Evolutionary conservation across 768 basidiomycete genomes (phyloP).

Genomic region (Mycena epipterygia): DNA sequence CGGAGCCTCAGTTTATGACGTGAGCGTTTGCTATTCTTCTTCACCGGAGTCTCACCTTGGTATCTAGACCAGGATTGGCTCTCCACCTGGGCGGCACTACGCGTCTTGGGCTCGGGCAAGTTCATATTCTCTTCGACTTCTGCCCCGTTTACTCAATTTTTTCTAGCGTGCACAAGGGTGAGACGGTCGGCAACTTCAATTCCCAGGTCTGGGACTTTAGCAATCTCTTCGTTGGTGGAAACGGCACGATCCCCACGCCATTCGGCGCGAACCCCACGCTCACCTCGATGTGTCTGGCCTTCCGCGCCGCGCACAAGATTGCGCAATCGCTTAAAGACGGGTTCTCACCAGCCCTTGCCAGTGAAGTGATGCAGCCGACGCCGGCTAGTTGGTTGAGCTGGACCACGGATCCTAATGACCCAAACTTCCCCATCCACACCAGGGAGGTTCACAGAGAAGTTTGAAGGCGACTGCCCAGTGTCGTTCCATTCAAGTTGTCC

Average conservation of each 20-base stretch:
- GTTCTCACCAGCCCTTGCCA: neutral
- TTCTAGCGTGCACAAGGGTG: neutral
- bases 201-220: slow-evolving; percentile 37
- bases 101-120: slow-evolving; percentile 14
- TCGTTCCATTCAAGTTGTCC: too few relatives aligned
- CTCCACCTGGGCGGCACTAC: slow-evolving; percentile 31
- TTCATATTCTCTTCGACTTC: neutral
- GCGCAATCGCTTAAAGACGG: neutral
- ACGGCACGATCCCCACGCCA: slow-evolving; percentile 41
- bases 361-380: neutral
- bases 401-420: slow-evolving; percentile 7
- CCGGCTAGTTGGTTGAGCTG: slow-evolving; percentile 17
- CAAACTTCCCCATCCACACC: slow-evolving; percentile 9
- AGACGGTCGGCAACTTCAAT: slow-evolving; percentile 41
- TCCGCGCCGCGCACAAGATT: slow-evolving; percentile 13
- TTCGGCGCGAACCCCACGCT: slow-evolving; percentile 36
- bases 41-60: neutral
- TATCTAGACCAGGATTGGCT: neutral
- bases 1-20: slow-evolving; percentile 46
- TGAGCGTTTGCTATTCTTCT: slow-evolving; percentile 37
- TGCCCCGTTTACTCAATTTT: neutral
- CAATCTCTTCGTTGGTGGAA: slow-evolving; percentile 52
- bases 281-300: slow-evolving; percentile 14
- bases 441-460: neutral
- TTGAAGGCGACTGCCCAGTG: neutral